phyloP scores from a whole-genome alignment of 495 filamentous ascomycete genomes.

The Usnea hakonensis region DNA sequence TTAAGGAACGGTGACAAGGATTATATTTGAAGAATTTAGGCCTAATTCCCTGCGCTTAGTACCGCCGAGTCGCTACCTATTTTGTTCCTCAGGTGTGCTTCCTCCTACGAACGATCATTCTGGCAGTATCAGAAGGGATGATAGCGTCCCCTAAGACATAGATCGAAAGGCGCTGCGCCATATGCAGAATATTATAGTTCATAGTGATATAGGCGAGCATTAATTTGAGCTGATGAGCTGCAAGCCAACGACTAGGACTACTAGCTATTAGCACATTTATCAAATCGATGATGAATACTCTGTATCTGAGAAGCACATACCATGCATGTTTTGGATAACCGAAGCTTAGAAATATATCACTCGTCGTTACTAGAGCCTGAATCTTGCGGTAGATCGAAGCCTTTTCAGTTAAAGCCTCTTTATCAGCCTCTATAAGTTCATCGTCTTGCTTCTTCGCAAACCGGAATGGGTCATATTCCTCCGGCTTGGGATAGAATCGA shows the following conservation, averaged over 20 bases:
- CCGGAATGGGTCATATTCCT: too few relatives aligned
- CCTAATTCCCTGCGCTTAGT: too few relatives aligned
- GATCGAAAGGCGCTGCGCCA: slow-evolving; percentile 2
- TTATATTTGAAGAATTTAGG: too few relatives aligned
- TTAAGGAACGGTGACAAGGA: too few relatives aligned
- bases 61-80: too few relatives aligned
- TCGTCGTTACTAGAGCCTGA: slow-evolving; percentile 8
- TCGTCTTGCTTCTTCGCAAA: too few relatives aligned
- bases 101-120: background rate
- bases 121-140: background rate
- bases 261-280: background rate
- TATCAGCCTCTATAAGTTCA: background rate
- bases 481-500: too few relatives aligned
- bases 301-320: slow-evolving; percentile 6
- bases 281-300: background rate
- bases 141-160: background rate
- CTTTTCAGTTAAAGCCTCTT: slow-evolving; percentile 1
- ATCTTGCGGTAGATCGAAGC: background rate
- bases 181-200: slow-evolving; percentile 19
- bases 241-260: slow-evolving; percentile 24
- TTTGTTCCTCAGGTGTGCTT: background rate
- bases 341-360: slow-evolving; percentile 20
- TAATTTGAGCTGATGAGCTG: slow-evolving; percentile 19
- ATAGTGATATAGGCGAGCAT: slow-evolving; percentile 20
- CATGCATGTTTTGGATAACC: slow-evolving; percentile 21